Evolutionary conservation across 2,329 filamentous ascomycete genomes (phyloP).

Genomic region (Sarocladium strictum): DNA sequence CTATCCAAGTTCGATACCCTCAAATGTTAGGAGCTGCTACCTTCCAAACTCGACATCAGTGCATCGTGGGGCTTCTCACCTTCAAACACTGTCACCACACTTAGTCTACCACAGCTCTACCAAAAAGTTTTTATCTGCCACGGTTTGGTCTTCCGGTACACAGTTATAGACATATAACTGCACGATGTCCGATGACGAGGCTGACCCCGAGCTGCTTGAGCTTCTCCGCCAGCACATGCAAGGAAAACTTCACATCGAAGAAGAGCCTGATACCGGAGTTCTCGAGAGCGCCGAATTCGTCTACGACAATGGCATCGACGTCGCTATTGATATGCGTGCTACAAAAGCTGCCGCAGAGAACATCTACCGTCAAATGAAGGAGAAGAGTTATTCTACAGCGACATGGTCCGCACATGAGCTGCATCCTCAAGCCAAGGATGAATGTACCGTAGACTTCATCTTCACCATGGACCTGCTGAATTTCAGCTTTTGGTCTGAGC

Average conservation of each 20-base stretch:
- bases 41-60: too few relatives aligned
- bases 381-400: constrained; percentile 74
- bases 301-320: constrained; percentile 88
- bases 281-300: constrained; percentile 78
- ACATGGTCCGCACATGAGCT: constrained; percentile 86
- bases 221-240: constrained; percentile 76
- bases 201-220: constrained; percentile 79
- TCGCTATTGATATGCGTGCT: constrained; percentile 76
- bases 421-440: constrained; percentile 78
- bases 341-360: constrained; percentile 75
- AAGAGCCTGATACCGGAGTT: constrained; percentile 72
- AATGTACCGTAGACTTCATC: constrained; percentile 79
- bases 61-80: too few relatives aligned
- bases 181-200: constrained; percentile 85
- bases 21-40: too few relatives aligned
- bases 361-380: constrained; percentile 78
- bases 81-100: too few relatives aligned
- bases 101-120: too few relatives aligned
- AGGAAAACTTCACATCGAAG: constrained; percentile 45
- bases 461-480: constrained; percentile 97
- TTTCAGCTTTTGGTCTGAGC: constrained; percentile 92
- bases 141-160: too few relatives aligned
- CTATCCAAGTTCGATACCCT: too few relatives aligned
- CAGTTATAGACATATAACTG: too few relatives aligned
- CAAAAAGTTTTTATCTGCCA: too few relatives aligned